Evolutionary conservation across 768 basidiomycete genomes (phyloP), one percentile per base, ranked within the genome.

Genomic region (Phylloporus rhodoxanthus): DNA sequence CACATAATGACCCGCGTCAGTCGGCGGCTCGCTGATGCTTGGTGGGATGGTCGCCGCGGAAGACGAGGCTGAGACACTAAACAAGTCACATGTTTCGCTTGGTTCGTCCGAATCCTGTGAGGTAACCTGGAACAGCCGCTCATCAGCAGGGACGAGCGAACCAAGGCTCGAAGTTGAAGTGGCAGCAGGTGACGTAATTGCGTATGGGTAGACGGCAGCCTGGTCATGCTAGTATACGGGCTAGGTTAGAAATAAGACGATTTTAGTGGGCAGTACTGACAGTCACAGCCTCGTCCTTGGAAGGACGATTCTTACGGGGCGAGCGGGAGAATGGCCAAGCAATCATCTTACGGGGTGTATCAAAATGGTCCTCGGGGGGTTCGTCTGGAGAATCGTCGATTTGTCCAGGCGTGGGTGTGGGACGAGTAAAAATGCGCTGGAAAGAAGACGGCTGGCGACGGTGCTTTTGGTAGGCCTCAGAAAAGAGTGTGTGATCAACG

Each of bases 351-450:
- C 63, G 65, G 14, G 67, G 56, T 6, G 56, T 39, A 8, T 53
- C 49, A 21, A 47, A 41, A 28, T 42, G 47, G 40, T 59, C 51
- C 3, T 61, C 57, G 2, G 46, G 32, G 20, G 43, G 5, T 25
- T 40, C 30, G 19, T 61, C 52, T 9, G 28, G 44, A 2, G 51
- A 21, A 52, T 41, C 54, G 32, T 43, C 49, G 20, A 33, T 29
- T 11, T 41, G 48, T 33, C 28, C 43, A 0, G 58, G 53, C 17
- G 54, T 51, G 38, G 49, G 50, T 30, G 58, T 48, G 40, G 60
- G 60, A 45, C 67, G 65, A 33, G 60, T 52, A 41, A 67, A 67
- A 48, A 67, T 54, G 50, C 66, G 67, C 19, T 65, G 67, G 11
- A 67, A 54, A 37, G 64, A 51, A 28, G 61, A 58, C 2, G 48